These are phyloP conservation scores for Aspergillus leporis DNA, from an alignment of 495 filamentous ascomycete genomes.

Conservation along the genomic window DNA sequence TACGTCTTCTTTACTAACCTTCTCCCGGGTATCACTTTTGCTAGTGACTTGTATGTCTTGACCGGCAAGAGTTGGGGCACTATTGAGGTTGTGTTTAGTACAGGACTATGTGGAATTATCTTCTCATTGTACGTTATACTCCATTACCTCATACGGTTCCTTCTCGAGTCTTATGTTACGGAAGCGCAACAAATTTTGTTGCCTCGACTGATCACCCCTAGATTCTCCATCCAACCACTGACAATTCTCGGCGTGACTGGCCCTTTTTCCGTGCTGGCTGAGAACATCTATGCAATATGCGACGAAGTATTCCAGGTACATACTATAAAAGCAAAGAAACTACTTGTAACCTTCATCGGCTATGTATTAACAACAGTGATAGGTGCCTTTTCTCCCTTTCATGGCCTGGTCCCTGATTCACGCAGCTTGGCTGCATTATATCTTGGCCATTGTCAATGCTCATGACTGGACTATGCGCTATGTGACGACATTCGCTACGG, in stretches of 20 bases:
- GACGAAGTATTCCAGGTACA: constrained; percentile 55
- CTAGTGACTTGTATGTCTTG: constrained; percentile 65
- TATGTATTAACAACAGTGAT: neutral
- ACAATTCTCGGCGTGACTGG: constrained; percentile 73
- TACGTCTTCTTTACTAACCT: constrained; percentile 79
- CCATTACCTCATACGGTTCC: neutral
- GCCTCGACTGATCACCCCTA: constrained; percentile 19
- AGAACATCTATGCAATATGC: constrained; percentile 67
- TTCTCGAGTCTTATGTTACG: neutral
- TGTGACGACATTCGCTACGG: constrained; percentile 69
- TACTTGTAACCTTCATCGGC: constrained; percentile 2
- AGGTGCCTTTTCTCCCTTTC: constrained; percentile 68
- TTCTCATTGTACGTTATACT: constrained; percentile 58
- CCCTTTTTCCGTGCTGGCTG: constrained; percentile 71
- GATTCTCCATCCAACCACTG: constrained; percentile 68
- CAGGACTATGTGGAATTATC: constrained; percentile 65
- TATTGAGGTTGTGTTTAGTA: constrained; percentile 72
- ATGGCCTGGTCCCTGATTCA: constrained; percentile 78
- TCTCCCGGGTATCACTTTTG: constrained; percentile 72
- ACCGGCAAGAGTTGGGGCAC: constrained; percentile 69
- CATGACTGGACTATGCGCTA: constrained; percentile 80
- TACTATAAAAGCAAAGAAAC: neutral
- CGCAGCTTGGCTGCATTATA: constrained; percentile 67
- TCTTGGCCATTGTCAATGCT: constrained; percentile 70
- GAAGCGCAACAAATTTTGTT: neutral